phyloP scores from a whole-genome alignment of 805 yeast genomes.

The Lachancea cidri region DNA sequence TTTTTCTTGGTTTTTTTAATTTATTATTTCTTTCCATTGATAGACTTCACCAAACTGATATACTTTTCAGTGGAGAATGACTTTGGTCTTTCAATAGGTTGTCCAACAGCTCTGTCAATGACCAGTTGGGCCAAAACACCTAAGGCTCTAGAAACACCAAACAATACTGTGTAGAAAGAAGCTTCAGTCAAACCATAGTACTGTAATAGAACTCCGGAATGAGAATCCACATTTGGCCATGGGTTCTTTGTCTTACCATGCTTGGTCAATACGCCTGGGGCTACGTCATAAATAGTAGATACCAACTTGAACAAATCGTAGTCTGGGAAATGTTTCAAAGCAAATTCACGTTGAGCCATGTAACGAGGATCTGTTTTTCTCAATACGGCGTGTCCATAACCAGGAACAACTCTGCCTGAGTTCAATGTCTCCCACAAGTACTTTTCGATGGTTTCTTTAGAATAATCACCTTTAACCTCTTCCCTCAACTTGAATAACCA shows the following conservation, averaged over 20 bases:
- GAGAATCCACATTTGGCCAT: constrained; percentile 89
- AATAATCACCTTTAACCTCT: constrained; percentile 56
- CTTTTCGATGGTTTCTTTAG: constrained; percentile 58
- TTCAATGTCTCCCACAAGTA: constrained; percentile 69
- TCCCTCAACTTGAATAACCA: constrained; percentile 67
- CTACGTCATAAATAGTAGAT: constrained; percentile 71
- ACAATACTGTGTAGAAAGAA: constrained; percentile 78
- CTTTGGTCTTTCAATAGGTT: constrained; percentile 85
- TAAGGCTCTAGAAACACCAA: constrained; percentile 82
- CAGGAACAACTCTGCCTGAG: constrained; percentile 77
- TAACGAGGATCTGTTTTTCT: constrained; percentile 85
- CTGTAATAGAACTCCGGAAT: constrained; percentile 79
- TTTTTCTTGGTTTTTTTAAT: no score
- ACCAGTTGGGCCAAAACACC: constrained; percentile 84
- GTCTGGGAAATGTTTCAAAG: constrained; percentile 69
- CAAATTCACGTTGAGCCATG: constrained; percentile 81
- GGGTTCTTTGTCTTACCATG: constrained; percentile 92
- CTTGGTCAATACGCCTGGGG: constrained; percentile 72
- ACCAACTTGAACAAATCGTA: constrained; percentile 76
- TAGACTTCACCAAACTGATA: constrained; percentile 65
- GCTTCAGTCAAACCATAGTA: constrained; percentile 81
- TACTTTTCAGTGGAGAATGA: constrained; percentile 92
- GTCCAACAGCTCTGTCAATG: constrained; percentile 77
- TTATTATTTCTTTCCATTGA: constrained; percentile 20
- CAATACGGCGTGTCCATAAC: constrained; percentile 84